Evolutionary conservation across 2,329 filamentous ascomycete species (phyloP), one percentile per base, ranked within the genome.

Genomic region (Botryotinia globosa): DNA sequence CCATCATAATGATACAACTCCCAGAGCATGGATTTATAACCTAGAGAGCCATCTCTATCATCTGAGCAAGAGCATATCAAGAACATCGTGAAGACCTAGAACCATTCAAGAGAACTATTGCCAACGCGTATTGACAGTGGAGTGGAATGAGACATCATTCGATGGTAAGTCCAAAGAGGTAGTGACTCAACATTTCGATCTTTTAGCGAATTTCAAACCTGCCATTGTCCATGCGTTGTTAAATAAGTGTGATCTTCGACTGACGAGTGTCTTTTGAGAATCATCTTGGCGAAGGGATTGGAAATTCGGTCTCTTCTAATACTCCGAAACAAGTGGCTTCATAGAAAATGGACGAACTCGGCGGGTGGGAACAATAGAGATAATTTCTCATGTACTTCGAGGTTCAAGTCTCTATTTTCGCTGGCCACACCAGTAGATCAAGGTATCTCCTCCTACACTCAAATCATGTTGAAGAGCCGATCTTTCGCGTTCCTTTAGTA

Each of bases 61-160:
- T 29, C n/a, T n/a, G 29, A 4, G n/a, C 51, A 56, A 56, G 0
- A 18, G 7, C 12, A 8, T 54, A 0, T 0, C 7, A 54, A 0
- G 5, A 18, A 29, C 12, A 29, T 54, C 5, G 6, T 54, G n/a
- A 54, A 29, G 51, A 56, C 29, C 51, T 32, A 18, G 4, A 56
- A 56, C 9, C 51, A 9, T 54, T 29, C 18, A 18, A 14, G 6
- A 9, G n/a, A 56, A 7, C 25, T 16, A n/a, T n/a, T n/a, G 48
- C 12, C 25, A 54, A 54, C 12, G 25, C 5, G 25, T 54, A n/a
- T 54, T n/a, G 48, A n/a, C 25, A n/a, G 25, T 16, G 48, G 14
- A n/a, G 25, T 16, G 48, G 14, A 54, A n/a, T n/a, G 25, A 54
- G 25, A 54, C 48, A 54, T n/a, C 25, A n/a, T n/a, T 54, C 48